Evolutionary conservation across 139 green algal genomes (phyloP).

Genomic region (Asterochloris sp.): DNA sequence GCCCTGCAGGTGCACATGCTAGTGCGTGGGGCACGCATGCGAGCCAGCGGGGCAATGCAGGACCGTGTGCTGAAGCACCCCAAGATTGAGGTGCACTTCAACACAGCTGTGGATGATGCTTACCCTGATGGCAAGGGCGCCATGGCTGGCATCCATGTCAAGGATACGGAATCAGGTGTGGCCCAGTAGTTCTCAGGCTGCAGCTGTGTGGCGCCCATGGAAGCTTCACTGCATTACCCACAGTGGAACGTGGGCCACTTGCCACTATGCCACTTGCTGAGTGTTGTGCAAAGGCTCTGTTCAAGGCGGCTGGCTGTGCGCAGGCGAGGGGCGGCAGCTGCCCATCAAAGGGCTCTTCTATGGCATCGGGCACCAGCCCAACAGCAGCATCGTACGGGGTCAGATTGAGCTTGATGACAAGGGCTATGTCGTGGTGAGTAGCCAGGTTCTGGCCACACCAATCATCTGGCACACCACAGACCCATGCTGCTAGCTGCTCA

Average conservation of each 20-base stretch:
- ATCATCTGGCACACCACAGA: too few relatives aligned
- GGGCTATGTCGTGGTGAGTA: conserved; percentile 84
- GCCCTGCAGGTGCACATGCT: conserved; percentile 89
- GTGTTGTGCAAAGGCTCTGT: not conserved
- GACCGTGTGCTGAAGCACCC: conserved; percentile 32
- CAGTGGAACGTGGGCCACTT: not conserved
- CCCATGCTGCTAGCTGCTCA: too few relatives aligned
- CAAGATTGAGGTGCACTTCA: conserved; percentile 73
- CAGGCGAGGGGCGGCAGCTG: conserved; percentile 63
- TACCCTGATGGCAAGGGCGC: conserved; percentile 53
- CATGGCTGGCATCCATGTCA: conserved; percentile 57
- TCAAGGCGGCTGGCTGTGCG: not conserved
- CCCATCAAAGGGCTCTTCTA: conserved; percentile 92
- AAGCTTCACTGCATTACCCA: not conserved
- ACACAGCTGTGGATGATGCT: conserved; percentile 76
- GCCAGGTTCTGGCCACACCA: not conserved
- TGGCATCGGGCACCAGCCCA: conserved; percentile 96
- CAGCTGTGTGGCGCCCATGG: not conserved
- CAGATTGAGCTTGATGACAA: conserved; percentile 84
- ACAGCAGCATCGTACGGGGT: conserved; percentile 65
- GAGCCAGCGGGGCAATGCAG: conserved; percentile 88
- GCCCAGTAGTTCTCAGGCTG: not conserved
- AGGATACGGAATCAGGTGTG: conserved; percentile 43
- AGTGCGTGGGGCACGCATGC: conserved; percentile 75
- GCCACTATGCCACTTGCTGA: not conserved